These are phyloP conservation scores for Lipomyces sp. DNA, from an alignment of 805 yeast species.

Conservation along the genomic window DNA sequence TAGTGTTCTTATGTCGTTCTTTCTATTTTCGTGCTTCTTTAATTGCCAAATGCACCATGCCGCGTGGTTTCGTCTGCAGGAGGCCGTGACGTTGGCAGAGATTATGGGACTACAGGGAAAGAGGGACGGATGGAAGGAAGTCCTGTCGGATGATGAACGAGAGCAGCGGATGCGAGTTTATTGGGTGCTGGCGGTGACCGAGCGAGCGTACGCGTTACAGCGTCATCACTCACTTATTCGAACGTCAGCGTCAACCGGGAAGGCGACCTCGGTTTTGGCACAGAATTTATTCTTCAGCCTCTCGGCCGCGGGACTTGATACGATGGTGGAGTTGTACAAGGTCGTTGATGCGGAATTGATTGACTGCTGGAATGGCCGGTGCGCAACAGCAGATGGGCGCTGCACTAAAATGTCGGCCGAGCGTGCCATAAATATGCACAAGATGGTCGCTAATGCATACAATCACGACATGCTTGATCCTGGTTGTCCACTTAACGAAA, in stretches of 20 bases:
- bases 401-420: constrained; percentile 13
- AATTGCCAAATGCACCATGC: constrained; percentile 18
- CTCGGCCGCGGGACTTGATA: constrained; percentile 5
- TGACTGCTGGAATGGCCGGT: constrained; percentile 21
- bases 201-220: constrained; percentile 12
- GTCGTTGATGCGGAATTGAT: constrained; percentile 15
- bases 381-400: neutral
- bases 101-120: constrained; percentile 9
- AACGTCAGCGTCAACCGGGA: neutral
- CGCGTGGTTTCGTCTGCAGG: constrained; percentile 24
- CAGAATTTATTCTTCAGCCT: neutral
- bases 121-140: constrained; percentile 13
- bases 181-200: constrained; percentile 22
- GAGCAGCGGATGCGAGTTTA: neutral
- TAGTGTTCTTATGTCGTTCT: constrained; percentile 16
- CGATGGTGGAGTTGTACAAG: constrained; percentile 11
- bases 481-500: constrained; percentile 5
- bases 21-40: constrained; percentile 17
- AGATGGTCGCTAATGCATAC: constrained; percentile 2
- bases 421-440: constrained; percentile 7
- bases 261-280: neutral
- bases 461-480: neutral
- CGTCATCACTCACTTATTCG: constrained; percentile 5
- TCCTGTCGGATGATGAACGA: constrained; percentile 11
- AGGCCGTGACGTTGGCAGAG: constrained; percentile 25